Evolutionary conservation across 257 asterid species (phyloP).

Genomic region (Verbena officinalis): DNA sequence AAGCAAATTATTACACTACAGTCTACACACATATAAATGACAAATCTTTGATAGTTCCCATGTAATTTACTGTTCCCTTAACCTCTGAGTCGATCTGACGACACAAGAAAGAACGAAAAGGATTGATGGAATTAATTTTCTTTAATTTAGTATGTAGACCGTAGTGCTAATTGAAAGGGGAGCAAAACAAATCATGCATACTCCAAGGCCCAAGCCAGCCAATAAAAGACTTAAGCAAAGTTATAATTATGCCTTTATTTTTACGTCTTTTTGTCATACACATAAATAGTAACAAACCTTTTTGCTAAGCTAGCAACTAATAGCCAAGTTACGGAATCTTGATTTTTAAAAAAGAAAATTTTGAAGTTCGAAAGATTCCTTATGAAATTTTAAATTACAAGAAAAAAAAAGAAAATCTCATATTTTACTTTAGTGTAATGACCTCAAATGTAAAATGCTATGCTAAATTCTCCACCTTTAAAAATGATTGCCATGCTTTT

Average conservation of each 20-base stretch:
- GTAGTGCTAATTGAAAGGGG: slow-evolving; percentile 29
- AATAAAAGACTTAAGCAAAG: slow-evolving; percentile 29
- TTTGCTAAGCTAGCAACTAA: not conserved
- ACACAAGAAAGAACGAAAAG: slow-evolving; percentile 13
- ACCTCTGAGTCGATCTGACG: slow-evolving; percentile 18
- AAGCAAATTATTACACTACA: slow-evolving; percentile 38
- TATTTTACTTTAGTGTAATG: too few relatives aligned
- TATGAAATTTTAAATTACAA: too few relatives aligned
- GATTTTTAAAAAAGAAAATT: too few relatives aligned
- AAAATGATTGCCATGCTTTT: too few relatives aligned
- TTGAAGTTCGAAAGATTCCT: too few relatives aligned
- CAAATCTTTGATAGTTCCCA: slow-evolving; percentile 49
- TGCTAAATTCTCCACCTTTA: too few relatives aligned
- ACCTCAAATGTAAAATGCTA: too few relatives aligned
- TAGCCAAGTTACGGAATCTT: slow-evolving; percentile 16
- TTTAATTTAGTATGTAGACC: too few relatives aligned
- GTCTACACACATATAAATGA: slow-evolving; percentile 33
- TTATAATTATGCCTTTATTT: slow-evolving; percentile 36
- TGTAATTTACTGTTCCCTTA: slow-evolving; percentile 33
- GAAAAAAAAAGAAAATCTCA: too few relatives aligned
- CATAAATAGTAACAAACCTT: slow-evolving; percentile 30
- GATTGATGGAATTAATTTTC: slow-evolving; percentile 27
- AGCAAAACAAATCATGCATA: slow-evolving; percentile 18
- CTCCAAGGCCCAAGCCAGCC: too few relatives aligned
- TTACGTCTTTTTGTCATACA: slow-evolving; percentile 39